A percentile compares a stretch with the other conserved stretches of the same genome.
Conservation (phyloP, 2,329 filamentous ascomycete species). For the Mycosphaerella sp. region DNA sequence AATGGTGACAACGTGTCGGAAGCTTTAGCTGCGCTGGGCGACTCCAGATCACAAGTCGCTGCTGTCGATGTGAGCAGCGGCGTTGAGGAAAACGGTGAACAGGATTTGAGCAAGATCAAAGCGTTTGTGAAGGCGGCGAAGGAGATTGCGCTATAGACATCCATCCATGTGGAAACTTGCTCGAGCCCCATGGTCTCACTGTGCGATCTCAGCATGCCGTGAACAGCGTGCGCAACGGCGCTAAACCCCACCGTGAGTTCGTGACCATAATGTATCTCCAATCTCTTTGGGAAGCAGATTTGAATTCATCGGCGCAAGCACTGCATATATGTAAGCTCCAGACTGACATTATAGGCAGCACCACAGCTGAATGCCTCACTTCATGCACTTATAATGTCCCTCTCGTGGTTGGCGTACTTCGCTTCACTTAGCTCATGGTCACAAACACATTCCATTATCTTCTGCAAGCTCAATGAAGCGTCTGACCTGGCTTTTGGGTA, state of each 20-base stretch:
- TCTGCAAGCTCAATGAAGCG: no score
- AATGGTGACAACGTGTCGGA: conserved; percentile 70
- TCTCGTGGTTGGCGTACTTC: background rate
- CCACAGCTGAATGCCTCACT: background rate
- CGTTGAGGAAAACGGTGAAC: conserved; percentile 71
- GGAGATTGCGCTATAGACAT: conserved; percentile 24
- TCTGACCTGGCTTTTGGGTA: no score
- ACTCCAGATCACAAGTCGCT: conserved; percentile 55
- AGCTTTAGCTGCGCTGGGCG: conserved; percentile 58
- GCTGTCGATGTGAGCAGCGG: conserved; percentile 93
- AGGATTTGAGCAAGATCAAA: conserved; percentile 73
- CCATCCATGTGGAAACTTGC: background rate
- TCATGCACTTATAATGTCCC: background rate
- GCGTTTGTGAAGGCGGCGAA: conserved; percentile 75
- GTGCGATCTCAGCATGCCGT: background rate
- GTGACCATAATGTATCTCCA: background rate
- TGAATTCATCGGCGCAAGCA: background rate
- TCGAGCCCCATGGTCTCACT: background rate
- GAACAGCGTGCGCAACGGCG: background rate
- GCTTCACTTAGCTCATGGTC: background rate
- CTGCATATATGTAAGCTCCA: background rate
- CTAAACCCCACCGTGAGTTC: background rate
- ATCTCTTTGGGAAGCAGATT: background rate
- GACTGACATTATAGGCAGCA: background rate
- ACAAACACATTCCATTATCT: background rate